Conservation (phyloP, 2,329 filamentous ascomycete genomes). For the Colletotrichum euphorbiae region DNA sequence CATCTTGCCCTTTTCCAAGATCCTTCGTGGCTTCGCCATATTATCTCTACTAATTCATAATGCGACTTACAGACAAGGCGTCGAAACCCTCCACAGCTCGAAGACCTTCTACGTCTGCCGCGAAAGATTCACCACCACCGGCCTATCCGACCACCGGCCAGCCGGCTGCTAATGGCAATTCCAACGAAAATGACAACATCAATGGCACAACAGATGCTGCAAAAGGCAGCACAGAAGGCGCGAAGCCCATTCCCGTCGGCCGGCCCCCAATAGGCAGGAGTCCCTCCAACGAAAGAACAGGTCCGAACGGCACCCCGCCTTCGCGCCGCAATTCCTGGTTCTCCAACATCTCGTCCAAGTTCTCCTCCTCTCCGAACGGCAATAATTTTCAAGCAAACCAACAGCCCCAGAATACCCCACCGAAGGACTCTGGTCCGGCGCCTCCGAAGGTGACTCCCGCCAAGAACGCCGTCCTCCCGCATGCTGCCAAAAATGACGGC, state of each 20-base stretch:
- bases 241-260: slow-evolving; percentile 46
- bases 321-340: slow-evolving; percentile 87
- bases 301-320: slow-evolving; percentile 50
- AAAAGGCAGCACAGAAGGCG: slow-evolving; percentile 23
- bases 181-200: slow-evolving; percentile 29
- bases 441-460: slow-evolving; percentile 60
- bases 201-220: slow-evolving; percentile 25
- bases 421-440: slow-evolving; percentile 47
- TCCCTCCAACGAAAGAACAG: slow-evolving; percentile 48
- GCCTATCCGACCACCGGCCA: slow-evolving; percentile 28
- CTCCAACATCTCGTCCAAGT: slow-evolving; percentile 91
- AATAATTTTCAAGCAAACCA: slow-evolving; percentile 49
- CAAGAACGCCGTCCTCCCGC: slow-evolving; percentile 70
- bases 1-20: slow-evolving; percentile 4
- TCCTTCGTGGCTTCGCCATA: too few species aligned
- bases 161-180: slow-evolving; percentile 12
- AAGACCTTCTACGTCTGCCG: slow-evolving; percentile 28
- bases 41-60: slow-evolving; percentile 23
- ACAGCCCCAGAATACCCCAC: slow-evolving; percentile 49
- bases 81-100: slow-evolving; percentile 27
- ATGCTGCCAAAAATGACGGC: slow-evolving; percentile 66
- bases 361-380: slow-evolving; percentile 70
- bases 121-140: slow-evolving; percentile 24
- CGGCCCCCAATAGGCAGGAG: slow-evolving; percentile 48
- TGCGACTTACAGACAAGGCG: slow-evolving; percentile 37